Evolutionary conservation across 2,329 filamentous ascomycete genomes (phyloP), one percentile per base, ranked within the genome.

Genomic region (Penicillium italicum): DNA sequence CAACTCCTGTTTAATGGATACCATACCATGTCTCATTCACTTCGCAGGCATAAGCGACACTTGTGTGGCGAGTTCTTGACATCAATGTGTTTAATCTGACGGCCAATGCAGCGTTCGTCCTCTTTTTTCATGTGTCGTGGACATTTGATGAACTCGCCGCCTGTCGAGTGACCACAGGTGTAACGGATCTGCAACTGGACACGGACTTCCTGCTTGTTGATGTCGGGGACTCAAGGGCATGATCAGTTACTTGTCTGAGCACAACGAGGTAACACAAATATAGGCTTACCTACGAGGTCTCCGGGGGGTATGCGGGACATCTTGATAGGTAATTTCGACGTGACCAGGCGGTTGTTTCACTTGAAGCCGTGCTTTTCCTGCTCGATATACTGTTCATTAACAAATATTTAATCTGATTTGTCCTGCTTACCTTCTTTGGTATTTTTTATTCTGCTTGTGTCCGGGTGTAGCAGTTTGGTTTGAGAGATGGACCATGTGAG

Each of bases 71-170:
- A 61, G 11, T 37, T 40, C 53, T 56, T 58, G 28, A 37, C 50
- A 28, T 62, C 60, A 9, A 56, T 30, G 20, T 55, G 55, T 1
- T 20, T 11, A 16, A 62, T 58, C n/a, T 34, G 41, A 9, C 53
- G 47, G 22, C 52, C 46, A 11, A 44, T 24, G 40, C 60, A 62
- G 37, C 60, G 60, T 30, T 57, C 53, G 18, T 62, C 60, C 22
- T 61, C 60, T 5, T 33, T 36, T 8, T 42, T 16, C 26, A 61
- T 50, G 20, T 62, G 60, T 1, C 51, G 52, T 8, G 12, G 43
- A 28, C 58, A 62, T 38, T 62, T 62, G 34, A 62, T 45, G 22
- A 62, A 62, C 36, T 60, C 58, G n/a, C 60, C 60, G 2, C 58
- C 58, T 6, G 43, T 34, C 10, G 58, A 56, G 38, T 62, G 60